Conservation (phyloP, 169 alveolate species). For the Hepatocystis sp. region DNA sequence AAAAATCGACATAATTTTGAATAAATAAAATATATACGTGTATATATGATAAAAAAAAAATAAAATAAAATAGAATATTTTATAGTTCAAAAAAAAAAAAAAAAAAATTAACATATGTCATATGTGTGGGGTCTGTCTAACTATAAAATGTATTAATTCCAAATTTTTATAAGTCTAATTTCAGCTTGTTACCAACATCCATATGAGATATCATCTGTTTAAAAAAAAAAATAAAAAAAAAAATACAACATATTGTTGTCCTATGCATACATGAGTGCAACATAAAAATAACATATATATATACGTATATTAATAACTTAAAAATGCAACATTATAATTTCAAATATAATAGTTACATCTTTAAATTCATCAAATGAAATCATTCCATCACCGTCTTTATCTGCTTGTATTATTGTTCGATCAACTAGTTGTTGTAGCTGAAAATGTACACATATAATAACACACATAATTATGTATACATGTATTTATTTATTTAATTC, state of each 20-base stretch:
- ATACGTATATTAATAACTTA: too few species aligned
- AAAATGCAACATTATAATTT: background rate
- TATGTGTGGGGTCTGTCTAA: too few species aligned
- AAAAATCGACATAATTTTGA: background rate
- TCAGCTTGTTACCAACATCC: conserved; percentile 83
- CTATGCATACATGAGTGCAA: too few species aligned
- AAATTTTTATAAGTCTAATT: conserved; percentile 77
- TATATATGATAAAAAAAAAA: too few species aligned
- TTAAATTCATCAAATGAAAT: conserved; percentile 96
- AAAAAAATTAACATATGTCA: too few species aligned
- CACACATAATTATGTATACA: too few species aligned
- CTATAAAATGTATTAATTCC: too few species aligned
- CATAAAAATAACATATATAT: background rate
- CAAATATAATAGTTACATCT: conserved; percentile 46
- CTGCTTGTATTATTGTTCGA: conserved; percentile 97
- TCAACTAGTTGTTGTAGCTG: conserved; percentile 97
- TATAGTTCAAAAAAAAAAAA: too few species aligned
- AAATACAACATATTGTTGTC: background rate
- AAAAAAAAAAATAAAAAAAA: conserved; percentile 7
- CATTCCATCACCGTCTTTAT: conserved; percentile 97
- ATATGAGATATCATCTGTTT: conserved; percentile 84
- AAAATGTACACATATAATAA: too few species aligned
- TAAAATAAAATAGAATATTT: too few species aligned
- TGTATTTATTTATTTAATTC: too few species aligned
- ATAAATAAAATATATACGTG: background rate